These are phyloP conservation scores for Suhomyces faveliae DNA, from an alignment of 805 yeast genomes.

Conservation along the genomic window DNA sequence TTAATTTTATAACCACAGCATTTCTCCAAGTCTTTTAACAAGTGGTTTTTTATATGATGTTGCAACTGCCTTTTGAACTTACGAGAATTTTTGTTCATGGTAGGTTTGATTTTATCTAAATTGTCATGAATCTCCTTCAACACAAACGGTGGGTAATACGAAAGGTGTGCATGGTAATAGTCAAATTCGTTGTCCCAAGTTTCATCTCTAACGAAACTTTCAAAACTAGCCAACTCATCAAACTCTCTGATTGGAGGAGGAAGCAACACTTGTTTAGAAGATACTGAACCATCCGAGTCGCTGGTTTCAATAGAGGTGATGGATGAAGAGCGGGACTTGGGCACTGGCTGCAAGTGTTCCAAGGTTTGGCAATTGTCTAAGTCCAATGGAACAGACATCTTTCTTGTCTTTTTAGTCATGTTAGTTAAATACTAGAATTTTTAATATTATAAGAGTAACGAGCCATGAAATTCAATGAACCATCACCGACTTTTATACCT, in stretches of 20 bases:
- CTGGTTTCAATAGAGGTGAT: conserved; percentile 39
- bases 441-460: neutral
- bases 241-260: conserved; percentile 50
- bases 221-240: conserved; percentile 63
- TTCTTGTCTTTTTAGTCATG: conserved; percentile 30
- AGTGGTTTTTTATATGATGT: conserved; percentile 71
- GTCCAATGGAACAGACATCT: conserved; percentile 28
- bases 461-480: neutral
- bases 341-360: conserved; percentile 38
- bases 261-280: conserved; percentile 24
- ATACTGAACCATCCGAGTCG: conserved; percentile 25
- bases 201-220: conserved; percentile 63
- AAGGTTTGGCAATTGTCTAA: conserved; percentile 38
- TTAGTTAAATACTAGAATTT: neutral
- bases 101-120: conserved; percentile 68
- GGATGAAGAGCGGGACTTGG: conserved; percentile 38
- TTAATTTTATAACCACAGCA: conserved; percentile 59
- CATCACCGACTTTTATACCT: neutral
- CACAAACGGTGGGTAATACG: conserved; percentile 73
- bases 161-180: conserved; percentile 62
- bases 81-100: conserved; percentile 67
- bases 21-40: conserved; percentile 61
- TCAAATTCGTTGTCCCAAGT: conserved; percentile 76
- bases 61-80: conserved; percentile 72
- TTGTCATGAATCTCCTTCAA: conserved; percentile 64